A percentile compares a stretch with the other conserved stretches of the same genome.
Conservation (phyloP, 1,284 basidiomycete species). For the Boletus holoroseus region DNA sequence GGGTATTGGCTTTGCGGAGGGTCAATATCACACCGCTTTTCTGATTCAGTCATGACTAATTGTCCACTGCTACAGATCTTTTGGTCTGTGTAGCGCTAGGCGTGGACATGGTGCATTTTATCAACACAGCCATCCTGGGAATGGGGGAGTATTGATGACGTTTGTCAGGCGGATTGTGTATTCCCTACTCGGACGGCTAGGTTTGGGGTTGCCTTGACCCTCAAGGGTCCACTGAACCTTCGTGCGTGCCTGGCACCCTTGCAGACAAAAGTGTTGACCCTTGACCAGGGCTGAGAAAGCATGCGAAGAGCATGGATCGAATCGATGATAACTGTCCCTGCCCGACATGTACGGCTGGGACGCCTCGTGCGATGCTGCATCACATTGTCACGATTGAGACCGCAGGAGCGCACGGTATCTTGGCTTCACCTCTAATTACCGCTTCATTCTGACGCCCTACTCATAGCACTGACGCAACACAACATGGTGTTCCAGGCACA, state of each 20-base stretch:
- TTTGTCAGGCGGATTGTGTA: slow-evolving; percentile 75
- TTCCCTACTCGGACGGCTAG: slow-evolving; percentile 84
- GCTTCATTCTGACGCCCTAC: slow-evolving; percentile 19
- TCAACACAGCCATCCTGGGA: neutral
- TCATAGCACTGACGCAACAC: slow-evolving; percentile 66
- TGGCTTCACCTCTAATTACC: slow-evolving; percentile 22
- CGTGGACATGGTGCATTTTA: slow-evolving; percentile 68
- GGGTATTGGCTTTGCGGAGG: slow-evolving; percentile 87
- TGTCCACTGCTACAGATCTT: slow-evolving; percentile 49
- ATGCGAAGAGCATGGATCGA: slow-evolving; percentile 59
- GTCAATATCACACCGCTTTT: slow-evolving; percentile 34
- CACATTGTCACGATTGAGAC: slow-evolving; percentile 73
- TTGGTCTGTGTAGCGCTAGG: slow-evolving; percentile 84
- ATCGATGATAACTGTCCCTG: slow-evolving; percentile 76
- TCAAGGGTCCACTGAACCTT: slow-evolving; percentile 72
- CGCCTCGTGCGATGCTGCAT: slow-evolving; percentile 66
- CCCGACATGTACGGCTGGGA: slow-evolving; percentile 64
- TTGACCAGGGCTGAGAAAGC: slow-evolving; percentile 55
- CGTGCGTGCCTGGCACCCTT: slow-evolving; percentile 40
- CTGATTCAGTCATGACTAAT: neutral
- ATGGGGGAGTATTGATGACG: neutral
- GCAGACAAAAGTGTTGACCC: slow-evolving; percentile 5
- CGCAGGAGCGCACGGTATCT: slow-evolving; percentile 68
- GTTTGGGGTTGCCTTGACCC: slow-evolving; percentile 81
- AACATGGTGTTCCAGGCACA: slow-evolving; percentile 79